Percentiles rank a stretch among this genome's conserved stretches.
Evolutionary conservation across 106 monocot genomes (phyloP).

Genomic region (Ottelia alismoides): DNA sequence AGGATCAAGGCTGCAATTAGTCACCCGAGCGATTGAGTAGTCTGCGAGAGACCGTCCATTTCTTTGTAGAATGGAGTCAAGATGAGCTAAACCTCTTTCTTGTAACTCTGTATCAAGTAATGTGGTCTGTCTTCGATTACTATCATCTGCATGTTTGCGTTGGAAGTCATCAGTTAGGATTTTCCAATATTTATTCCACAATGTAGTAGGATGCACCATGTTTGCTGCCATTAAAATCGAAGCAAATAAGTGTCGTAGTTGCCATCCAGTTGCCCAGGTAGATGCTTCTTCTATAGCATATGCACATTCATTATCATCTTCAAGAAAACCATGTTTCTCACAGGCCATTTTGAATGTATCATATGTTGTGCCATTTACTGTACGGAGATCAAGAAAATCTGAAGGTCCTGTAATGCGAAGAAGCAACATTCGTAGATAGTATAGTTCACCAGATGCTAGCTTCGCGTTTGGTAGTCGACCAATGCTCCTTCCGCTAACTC

Average conservation of each 20-base stretch:
- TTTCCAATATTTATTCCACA: constrained; percentile 4
- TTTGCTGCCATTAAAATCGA: not conserved
- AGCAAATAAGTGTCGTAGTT: constrained; percentile 12
- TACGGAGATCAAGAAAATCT: constrained; percentile 9
- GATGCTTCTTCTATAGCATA: not conserved
- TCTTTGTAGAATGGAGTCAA: not conserved
- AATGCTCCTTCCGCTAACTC: not conserved
- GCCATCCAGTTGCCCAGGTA: constrained; percentile 2
- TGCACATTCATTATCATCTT: constrained; percentile 7
- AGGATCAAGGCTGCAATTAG: not conserved
- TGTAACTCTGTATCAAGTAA: not conserved
- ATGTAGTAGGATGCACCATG: no score
- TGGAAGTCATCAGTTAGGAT: constrained; percentile 1
- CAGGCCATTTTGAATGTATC: constrained; percentile 8
- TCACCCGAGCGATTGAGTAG: no score
- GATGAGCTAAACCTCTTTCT: not conserved
- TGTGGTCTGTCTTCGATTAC: no score
- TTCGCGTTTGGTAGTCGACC: not conserved
- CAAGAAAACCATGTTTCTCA: constrained; percentile 6
- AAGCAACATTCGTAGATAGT: constrained; percentile 9
- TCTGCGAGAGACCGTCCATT: not conserved
- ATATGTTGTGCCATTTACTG: constrained; percentile 8
- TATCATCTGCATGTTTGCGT: not conserved
- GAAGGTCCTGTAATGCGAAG: constrained; percentile 1
- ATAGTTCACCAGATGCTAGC: not conserved